Percentiles rank a stretch among this genome's conserved stretches.
Conservation (phyloP, 129 eudicot genomes). For the Saussurea involucrata region DNA sequence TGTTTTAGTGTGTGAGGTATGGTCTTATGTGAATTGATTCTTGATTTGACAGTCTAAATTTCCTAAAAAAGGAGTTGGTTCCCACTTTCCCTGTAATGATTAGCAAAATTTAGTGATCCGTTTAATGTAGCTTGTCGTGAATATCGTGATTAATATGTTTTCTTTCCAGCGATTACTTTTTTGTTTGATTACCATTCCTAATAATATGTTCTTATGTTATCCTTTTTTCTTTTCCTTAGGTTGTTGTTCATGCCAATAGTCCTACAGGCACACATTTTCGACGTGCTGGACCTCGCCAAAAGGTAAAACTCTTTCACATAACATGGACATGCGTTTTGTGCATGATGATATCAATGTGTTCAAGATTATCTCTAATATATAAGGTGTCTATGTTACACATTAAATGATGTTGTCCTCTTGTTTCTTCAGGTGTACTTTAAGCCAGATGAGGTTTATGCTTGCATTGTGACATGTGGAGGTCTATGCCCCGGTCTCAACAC, state of each 20-base stretch:
- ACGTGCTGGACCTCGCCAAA: conserved; percentile 94
- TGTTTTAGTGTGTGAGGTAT: not conserved
- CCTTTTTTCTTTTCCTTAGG: conserved; percentile 27
- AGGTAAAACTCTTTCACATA: conserved; percentile 31
- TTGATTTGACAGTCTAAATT: conserved; percentile 7
- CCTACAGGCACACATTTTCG: conserved; percentile 92
- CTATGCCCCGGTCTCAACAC: too few species aligned
- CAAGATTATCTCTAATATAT: too few species aligned
- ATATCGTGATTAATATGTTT: not conserved
- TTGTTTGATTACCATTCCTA: not conserved
- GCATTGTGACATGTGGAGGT: too few species aligned
- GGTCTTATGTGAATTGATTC: not conserved
- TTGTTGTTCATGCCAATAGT: conserved; percentile 75
- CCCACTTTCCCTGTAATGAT: conserved; percentile 12
- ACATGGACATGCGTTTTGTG: too few species aligned
- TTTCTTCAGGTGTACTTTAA: too few species aligned
- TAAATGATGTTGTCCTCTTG: too few species aligned
- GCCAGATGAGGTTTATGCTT: too few species aligned
- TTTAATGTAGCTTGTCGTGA: not conserved
- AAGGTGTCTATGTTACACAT: too few species aligned
- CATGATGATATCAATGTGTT: too few species aligned
- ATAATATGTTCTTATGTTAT: conserved; percentile 4
- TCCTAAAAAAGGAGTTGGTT: not conserved
- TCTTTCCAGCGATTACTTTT: not conserved
- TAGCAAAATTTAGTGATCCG: not conserved